Evolutionary conservation across 1,139 yeast genomes (phyloP).

Genomic region (Pichia sp.): DNA sequence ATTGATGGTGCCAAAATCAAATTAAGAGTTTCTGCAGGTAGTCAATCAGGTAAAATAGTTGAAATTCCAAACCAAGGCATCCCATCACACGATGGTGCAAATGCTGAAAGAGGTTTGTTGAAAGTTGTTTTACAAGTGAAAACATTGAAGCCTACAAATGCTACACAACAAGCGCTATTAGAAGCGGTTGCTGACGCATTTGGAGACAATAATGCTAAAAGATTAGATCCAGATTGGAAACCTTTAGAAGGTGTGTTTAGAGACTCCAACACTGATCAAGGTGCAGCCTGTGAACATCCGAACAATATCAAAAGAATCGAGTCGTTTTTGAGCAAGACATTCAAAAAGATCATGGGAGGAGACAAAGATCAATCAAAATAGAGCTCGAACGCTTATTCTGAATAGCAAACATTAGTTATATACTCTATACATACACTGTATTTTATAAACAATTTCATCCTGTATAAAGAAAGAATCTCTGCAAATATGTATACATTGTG

Average conservation of each 20-base stretch:
- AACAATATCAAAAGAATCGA: conserved; percentile 56
- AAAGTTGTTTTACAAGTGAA: conserved; percentile 68
- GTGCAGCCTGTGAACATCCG: conserved; percentile 42
- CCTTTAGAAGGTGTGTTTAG: conserved; percentile 31
- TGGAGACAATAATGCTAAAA: conserved; percentile 70
- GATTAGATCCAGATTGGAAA: conserved; percentile 56
- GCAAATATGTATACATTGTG: too few relatives aligned
- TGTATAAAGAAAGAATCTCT: too few relatives aligned
- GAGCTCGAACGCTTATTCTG: too few relatives aligned
- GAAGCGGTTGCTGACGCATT: conserved; percentile 93
- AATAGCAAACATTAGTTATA: neutral
- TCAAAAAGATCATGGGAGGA: conserved; percentile 39
- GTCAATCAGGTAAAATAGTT: conserved; percentile 68
- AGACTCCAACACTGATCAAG: conserved; percentile 8
- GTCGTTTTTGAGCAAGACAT: conserved; percentile 54
- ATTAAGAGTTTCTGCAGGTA: conserved; percentile 79
- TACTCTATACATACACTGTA: neutral
- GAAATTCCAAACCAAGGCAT: conserved; percentile 86
- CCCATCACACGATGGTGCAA: conserved; percentile 54
- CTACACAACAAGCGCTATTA: conserved; percentile 84
- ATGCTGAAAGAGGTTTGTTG: conserved; percentile 60
- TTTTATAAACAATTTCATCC: neutral
- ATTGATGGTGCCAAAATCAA: conserved; percentile 62
- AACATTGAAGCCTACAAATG: conserved; percentile 67
- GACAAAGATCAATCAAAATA: neutral